These are phyloP conservation scores for Akebia trifoliata DNA, from an alignment of 164 flowering plant species.

Conservation along the genomic window DNA sequence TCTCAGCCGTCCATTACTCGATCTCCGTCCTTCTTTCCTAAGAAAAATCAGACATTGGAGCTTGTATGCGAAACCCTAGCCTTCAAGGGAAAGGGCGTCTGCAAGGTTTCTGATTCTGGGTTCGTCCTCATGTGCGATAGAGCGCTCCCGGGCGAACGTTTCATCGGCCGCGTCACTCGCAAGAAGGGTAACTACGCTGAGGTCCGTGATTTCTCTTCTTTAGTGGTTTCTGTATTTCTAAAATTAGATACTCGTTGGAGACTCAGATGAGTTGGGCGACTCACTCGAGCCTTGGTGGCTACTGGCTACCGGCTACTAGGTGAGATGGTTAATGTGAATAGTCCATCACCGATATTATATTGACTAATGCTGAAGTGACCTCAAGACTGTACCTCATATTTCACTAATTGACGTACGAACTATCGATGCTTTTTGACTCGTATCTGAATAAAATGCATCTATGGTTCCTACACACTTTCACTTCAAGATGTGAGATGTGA, in stretches of 20 bases:
- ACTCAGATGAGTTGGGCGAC: neutral
- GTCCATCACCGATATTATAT: too few relatives aligned
- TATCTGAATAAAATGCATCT: too few relatives aligned
- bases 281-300: neutral
- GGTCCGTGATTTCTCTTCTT: conserved; percentile 28
- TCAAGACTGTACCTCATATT: too few relatives aligned
- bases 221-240: neutral
- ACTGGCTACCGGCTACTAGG: too few relatives aligned
- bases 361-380: too few relatives aligned
- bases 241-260: neutral
- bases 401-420: too few relatives aligned
- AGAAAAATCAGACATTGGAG: conserved; percentile 70
- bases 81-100: conserved; percentile 83
- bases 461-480: too few relatives aligned
- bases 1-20: conserved; percentile 7
- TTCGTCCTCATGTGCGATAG: conserved; percentile 89
- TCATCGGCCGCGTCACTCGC: conserved; percentile 83
- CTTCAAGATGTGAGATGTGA: too few relatives aligned
- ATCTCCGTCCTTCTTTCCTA: conserved; percentile 56
- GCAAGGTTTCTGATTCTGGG: conserved; percentile 79
- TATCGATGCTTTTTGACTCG: too few relatives aligned
- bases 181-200: conserved; percentile 80
- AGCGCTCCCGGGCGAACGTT: conserved; percentile 92
- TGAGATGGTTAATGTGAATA: too few relatives aligned
- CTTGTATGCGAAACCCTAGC: conserved; percentile 81